These are phyloP conservation scores for Panellus pusillus DNA, from an alignment of 768 basidiomycete genomes.

Conservation along the genomic window DNA sequence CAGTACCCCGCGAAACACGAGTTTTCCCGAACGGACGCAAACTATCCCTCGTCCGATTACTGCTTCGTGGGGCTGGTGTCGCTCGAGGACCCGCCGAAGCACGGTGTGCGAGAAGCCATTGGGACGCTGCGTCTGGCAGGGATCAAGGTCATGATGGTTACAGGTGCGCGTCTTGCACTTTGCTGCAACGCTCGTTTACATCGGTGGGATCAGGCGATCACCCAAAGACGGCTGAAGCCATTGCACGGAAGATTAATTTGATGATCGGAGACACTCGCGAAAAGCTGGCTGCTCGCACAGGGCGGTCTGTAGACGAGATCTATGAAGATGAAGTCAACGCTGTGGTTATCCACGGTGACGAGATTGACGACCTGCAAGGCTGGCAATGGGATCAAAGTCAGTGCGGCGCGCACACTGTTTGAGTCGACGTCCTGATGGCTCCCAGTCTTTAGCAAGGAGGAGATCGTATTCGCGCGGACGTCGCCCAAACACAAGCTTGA, in stretches of 20 bases:
- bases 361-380: conserved; percentile 63
- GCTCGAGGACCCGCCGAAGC: conserved; percentile 70
- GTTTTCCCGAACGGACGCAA: conserved; percentile 55
- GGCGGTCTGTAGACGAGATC: conserved; percentile 52
- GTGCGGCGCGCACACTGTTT: conserved; percentile 22
- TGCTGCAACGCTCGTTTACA: background rate
- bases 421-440: background rate
- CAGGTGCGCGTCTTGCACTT: conserved; percentile 38
- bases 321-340: conserved; percentile 70
- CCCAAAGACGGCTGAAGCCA: conserved; percentile 73
- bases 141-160: conserved; percentile 79
- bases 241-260: conserved; percentile 71
- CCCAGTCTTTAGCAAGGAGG: conserved; percentile 63
- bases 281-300: conserved; percentile 56
- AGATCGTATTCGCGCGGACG: conserved; percentile 72
- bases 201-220: conserved; percentile 50
- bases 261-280: conserved; percentile 67
- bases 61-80: conserved; percentile 68
- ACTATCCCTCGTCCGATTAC: conserved; percentile 56
- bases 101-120: conserved; percentile 71
- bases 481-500: conserved; percentile 75
- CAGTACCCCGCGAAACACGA: conserved; percentile 45
- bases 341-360: conserved; percentile 67
- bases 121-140: conserved; percentile 69
- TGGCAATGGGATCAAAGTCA: conserved; percentile 77